Percentiles rank a stretch among this genome's conserved stretches.
These are phyloP conservation scores for Cladosporium sp. DNA, from an alignment of 2,329 filamentous ascomycete species.

Conservation along the genomic window DNA sequence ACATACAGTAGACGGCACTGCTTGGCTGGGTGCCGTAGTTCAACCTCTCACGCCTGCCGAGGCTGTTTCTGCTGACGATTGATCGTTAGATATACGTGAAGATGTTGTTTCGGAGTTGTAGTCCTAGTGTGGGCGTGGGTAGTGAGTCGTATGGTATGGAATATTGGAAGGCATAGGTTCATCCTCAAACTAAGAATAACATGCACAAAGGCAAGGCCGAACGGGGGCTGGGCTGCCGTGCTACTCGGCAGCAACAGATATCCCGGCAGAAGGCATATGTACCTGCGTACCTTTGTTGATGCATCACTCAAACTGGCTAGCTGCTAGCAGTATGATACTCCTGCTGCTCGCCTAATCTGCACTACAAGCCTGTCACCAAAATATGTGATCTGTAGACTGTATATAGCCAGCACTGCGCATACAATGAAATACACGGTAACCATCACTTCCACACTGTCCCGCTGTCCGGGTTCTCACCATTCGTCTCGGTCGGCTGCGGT, in stretches of 20 bases:
- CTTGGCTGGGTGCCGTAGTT: background rate
- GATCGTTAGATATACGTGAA: background rate
- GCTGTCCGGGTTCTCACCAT: background rate
- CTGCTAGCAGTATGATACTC: too few relatives aligned
- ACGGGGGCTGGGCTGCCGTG: conserved; percentile 10
- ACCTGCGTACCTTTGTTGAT: background rate
- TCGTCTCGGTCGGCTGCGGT: background rate
- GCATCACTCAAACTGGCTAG: background rate
- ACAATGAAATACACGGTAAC: background rate
- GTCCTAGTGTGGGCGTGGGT: background rate
- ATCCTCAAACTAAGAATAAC: background rate
- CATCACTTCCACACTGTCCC: background rate
- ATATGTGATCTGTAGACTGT: background rate
- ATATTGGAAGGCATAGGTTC: background rate
- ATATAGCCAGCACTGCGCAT: background rate
- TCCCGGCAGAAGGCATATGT: background rate
- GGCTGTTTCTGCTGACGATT: background rate
- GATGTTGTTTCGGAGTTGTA: background rate
- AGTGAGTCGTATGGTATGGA: background rate
- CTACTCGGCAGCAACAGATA: conserved; percentile 1
- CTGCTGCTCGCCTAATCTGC: background rate
- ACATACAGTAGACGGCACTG: background rate
- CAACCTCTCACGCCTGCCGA: background rate
- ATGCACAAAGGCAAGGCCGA: conserved; percentile 2
- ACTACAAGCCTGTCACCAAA: background rate